phyloP scores from a whole-genome alignment of 2,329 filamentous ascomycete genomes.

The Diplodia intermedia region DNA sequence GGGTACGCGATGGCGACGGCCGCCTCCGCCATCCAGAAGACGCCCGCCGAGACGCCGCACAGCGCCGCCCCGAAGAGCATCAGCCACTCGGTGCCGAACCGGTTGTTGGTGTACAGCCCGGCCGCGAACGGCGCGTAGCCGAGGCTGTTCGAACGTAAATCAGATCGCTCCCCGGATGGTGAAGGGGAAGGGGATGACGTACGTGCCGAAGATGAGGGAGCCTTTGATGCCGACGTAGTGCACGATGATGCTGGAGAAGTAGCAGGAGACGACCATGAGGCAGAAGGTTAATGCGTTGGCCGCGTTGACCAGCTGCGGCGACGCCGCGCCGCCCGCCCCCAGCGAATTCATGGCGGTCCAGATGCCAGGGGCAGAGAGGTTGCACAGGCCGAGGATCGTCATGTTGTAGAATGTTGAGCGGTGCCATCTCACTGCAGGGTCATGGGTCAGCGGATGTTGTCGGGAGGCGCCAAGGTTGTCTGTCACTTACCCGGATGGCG shows the following conservation, averaged over 20 bases:
- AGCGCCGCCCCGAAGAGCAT: constrained; percentile 45
- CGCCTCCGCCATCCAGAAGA: constrained; percentile 52
- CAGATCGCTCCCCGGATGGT: no score
- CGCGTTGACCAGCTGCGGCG: constrained; percentile 9
- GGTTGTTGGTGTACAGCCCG: constrained; percentile 41
- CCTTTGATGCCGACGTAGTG: constrained; percentile 54
- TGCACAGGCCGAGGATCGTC: constrained; percentile 53
- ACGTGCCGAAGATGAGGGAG: constrained; percentile 42
- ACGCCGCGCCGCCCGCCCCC: constrained; percentile 10
- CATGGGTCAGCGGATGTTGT: not conserved
- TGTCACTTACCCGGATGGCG: not conserved
- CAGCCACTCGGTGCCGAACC: constrained; percentile 46
- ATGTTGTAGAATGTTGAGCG: constrained; percentile 54
- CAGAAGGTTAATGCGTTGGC: constrained; percentile 23
- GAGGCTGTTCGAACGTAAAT: constrained; percentile 39
- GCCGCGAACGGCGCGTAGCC: constrained; percentile 45
- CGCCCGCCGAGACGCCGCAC: constrained; percentile 46
- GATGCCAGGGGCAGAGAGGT: constrained; percentile 56
- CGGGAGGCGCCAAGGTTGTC: no score
- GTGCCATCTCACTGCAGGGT: not conserved
- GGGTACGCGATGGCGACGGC: constrained; percentile 55
- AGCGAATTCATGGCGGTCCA: constrained; percentile 54
- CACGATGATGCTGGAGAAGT: constrained; percentile 8
- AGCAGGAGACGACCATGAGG: constrained; percentile 18
- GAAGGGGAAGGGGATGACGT: fast-evolving